These are phyloP conservation scores for Bolboschoenus planiculmis DNA, from an alignment of 176 grass and related monocot species.

Conservation along the genomic window DNA sequence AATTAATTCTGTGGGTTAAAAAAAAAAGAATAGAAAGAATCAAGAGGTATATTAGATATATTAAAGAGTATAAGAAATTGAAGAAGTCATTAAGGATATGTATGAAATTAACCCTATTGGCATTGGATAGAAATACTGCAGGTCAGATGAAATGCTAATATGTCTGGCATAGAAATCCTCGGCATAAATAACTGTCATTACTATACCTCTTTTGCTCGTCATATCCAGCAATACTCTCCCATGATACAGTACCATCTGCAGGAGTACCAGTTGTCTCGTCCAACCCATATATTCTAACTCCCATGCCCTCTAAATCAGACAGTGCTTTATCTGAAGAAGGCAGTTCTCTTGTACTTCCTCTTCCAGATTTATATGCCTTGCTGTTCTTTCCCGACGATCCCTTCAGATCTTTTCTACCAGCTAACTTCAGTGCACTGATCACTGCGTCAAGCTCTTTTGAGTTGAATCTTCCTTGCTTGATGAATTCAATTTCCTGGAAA, in stretches of 20 bases:
- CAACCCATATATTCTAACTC: slow-evolving; percentile 78
- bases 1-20: too few species aligned
- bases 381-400: slow-evolving; percentile 35
- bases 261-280: slow-evolving; percentile 72
- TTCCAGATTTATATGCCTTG: slow-evolving; percentile 27
- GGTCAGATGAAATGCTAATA: neutral
- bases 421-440: slow-evolving; percentile 58
- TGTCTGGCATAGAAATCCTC: neutral
- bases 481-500: slow-evolving; percentile 76
- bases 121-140: neutral
- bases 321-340: slow-evolving; percentile 59
- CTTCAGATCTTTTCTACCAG: slow-evolving; percentile 49
- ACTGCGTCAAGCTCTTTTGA: slow-evolving; percentile 73
- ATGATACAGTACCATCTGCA: slow-evolving; percentile 64
- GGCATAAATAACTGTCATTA: neutral
- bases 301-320: slow-evolving; percentile 87
- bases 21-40: too few species aligned
- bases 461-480: slow-evolving; percentile 57
- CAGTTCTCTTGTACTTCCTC: slow-evolving; percentile 44
- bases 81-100: too few species aligned
- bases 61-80: too few species aligned
- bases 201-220: slow-evolving; percentile 74
- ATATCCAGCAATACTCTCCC: slow-evolving; percentile 93
- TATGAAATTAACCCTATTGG: too few species aligned
- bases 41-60: too few species aligned